phyloP scores from a whole-genome alignment of 768 basidiomycete species.

The Pleurotus djamor region DNA sequence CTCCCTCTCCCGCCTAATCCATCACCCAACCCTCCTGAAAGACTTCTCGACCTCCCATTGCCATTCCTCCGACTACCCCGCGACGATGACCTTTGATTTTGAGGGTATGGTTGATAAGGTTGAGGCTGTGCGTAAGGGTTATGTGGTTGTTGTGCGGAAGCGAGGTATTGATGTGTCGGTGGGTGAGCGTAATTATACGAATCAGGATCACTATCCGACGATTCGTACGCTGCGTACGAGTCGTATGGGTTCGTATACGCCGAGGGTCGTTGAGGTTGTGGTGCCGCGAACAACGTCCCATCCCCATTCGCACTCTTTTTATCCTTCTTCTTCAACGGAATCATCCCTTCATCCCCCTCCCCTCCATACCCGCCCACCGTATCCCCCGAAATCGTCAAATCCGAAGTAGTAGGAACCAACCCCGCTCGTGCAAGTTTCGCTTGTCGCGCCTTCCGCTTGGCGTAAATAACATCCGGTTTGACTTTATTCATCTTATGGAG shows the following conservation, averaged over 20 bases:
- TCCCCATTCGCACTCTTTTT: background rate
- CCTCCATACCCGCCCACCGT: constrained; percentile 1
- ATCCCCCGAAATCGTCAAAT: constrained; percentile 11
- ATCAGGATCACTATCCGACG: background rate
- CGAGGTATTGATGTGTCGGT: background rate
- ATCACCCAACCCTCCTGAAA: no score
- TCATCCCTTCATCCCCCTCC: constrained; percentile 4
- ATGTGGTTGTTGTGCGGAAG: no score
- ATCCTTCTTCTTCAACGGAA: constrained; percentile 22
- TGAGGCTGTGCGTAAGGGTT: no score
- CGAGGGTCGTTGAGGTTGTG: background rate
- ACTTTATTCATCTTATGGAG: constrained; percentile 64
- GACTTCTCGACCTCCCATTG: background rate
- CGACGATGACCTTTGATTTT: no score
- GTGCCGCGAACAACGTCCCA: background rate
- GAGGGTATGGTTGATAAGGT: no score
- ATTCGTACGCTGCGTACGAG: background rate
- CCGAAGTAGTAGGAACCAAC: constrained; percentile 10
- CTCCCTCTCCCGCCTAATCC: background rate
- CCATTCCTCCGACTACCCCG: background rate
- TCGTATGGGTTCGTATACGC: background rate
- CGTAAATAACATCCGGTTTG: constrained; percentile 68
- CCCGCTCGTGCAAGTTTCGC: constrained; percentile 38
- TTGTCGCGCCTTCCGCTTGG: constrained; percentile 71
- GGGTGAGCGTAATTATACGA: constrained; percentile 18